Evolutionary conservation across 192 early-diverging fungal species (phyloP), one percentile per base, ranked within the genome.

Genomic region (Umbelopsis sp.): DNA sequence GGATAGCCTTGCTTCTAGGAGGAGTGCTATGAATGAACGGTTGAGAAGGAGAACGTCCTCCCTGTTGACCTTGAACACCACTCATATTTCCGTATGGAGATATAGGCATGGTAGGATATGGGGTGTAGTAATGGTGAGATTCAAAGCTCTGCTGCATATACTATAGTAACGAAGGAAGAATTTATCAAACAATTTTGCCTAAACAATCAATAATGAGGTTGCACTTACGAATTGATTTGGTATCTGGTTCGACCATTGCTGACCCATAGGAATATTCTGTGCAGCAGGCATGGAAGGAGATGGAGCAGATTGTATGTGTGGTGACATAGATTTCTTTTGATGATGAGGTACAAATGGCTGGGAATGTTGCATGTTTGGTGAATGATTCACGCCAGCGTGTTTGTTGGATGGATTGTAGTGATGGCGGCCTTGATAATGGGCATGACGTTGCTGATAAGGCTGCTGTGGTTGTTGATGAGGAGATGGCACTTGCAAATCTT

Each of bases 1-100:
- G 84, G 74, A 94, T 91, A 6, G 88, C 85, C 65, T 76, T 83
- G 43, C 74, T 84, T 11, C 45, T 69, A 38, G 66, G 74, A 31
- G 78, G 77, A 70, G 68, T 50, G 31, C 56, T 62, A 62, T 62
- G 56, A n/a, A 62, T 62, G 31, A 62, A 62, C 16, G 56, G 56
- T n/a, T 62, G 56, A 34, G 56, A 62, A 32, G 56, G 56, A 14
- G 56, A 62, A 34, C 56, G 26, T 34, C 56, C 56, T 16, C 56
- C 56, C 17, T 62, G 56, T 34, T 62, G 56, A 62, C 29, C 56
- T 32, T 62, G 56, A 12, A 62, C 56, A 17, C 31, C 31, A n/a
- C n/a, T n/a, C 56, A 62, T 62, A 12, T 62, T 62, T 2, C 29
- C 29, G 20, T 34, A 62, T 4, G 56, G 29, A 11, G 56, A 26